Conservation (phyloP, 1,284 basidiomycete genomes). For the Leucoagaricus sp. region DNA sequence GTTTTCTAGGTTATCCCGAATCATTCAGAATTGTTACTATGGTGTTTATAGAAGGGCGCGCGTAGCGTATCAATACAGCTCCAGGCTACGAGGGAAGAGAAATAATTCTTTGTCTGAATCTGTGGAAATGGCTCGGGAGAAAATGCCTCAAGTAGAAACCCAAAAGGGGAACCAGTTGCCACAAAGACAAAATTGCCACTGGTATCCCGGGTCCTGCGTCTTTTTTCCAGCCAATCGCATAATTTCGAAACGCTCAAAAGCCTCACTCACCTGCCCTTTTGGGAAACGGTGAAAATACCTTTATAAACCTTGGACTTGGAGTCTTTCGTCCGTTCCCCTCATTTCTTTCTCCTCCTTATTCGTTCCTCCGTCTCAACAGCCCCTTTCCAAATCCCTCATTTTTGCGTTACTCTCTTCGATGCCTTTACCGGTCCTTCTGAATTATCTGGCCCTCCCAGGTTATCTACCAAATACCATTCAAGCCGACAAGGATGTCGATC, state of each 20-base stretch:
- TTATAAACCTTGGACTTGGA: not conserved
- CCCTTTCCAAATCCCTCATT: too few species aligned
- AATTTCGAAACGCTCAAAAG: slow-evolving; percentile 42
- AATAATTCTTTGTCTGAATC: slow-evolving; percentile 16
- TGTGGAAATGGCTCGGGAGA: slow-evolving; percentile 9
- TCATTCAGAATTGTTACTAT: too few species aligned
- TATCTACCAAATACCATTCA: too few species aligned
- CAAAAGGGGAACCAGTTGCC: not conserved
- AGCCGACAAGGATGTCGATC: too few species aligned
- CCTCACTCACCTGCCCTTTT: slow-evolving; percentile 29
- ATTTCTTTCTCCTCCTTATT: slow-evolving; percentile 6
- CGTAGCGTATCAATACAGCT: not conserved
- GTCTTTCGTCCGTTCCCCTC: slow-evolving; percentile 10
- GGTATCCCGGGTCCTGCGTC: slow-evolving; percentile 30
- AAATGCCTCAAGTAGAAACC: slow-evolving; percentile 9
- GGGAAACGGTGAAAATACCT: not conserved
- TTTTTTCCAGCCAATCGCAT: slow-evolving; percentile 40
- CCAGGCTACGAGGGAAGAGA: not conserved
- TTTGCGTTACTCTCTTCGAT: not conserved
- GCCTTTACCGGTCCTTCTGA: not conserved
- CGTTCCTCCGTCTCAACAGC: not conserved
- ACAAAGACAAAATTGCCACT: slow-evolving; percentile 27
- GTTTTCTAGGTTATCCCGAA: too few species aligned
- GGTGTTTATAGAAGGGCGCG: not conserved
- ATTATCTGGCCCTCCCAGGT: not conserved